A percentile compares a stretch with the other conserved stretches of the same genome.
These are phyloP conservation scores for Cyathus pygmaeus DNA, from an alignment of 1,284 basidiomycete species.

Conservation along the genomic window DNA sequence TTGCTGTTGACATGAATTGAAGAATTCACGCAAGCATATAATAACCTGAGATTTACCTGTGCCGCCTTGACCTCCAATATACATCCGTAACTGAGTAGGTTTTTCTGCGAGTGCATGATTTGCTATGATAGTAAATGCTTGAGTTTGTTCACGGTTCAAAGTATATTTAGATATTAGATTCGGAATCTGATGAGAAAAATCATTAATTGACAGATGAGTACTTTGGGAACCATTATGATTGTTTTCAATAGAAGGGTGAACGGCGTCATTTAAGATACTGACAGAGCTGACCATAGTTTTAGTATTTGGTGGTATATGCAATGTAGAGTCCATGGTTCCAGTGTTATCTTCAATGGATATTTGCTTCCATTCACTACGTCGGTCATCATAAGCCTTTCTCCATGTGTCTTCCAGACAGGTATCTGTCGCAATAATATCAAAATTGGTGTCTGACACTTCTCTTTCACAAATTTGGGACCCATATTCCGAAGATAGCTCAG, in stretches of 20 bases:
- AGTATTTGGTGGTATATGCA: no score
- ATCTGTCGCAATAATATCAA: conserved; percentile 6
- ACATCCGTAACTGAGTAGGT: conserved; percentile 36
- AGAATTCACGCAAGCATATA: conserved; percentile 40
- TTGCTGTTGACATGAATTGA: conserved; percentile 21
- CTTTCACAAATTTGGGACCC: no score
- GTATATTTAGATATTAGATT: background rate
- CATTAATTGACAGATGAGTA: no score
- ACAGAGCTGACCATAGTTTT: no score
- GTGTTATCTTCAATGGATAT: conserved; percentile 4
- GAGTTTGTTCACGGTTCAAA: background rate
- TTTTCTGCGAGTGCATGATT: conserved; percentile 16
- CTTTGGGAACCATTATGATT: no score
- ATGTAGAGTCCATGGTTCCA: conserved; percentile 7
- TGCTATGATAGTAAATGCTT: background rate
- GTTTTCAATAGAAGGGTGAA: no score
- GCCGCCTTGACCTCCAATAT: conserved; percentile 44
- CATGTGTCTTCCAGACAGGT: conserved; percentile 2
- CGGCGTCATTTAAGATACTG: no score
- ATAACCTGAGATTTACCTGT: conserved; percentile 51
- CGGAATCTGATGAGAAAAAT: no score
- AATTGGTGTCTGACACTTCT: background rate
- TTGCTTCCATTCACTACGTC: conserved; percentile 14
- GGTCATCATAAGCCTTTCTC: conserved; percentile 15
- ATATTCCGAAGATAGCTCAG: no score